A percentile compares a stretch with the other conserved stretches of the same genome.
These are phyloP conservation scores for Misopates orontium DNA, from an alignment of 257 asterid species.

Conservation along the genomic window DNA sequence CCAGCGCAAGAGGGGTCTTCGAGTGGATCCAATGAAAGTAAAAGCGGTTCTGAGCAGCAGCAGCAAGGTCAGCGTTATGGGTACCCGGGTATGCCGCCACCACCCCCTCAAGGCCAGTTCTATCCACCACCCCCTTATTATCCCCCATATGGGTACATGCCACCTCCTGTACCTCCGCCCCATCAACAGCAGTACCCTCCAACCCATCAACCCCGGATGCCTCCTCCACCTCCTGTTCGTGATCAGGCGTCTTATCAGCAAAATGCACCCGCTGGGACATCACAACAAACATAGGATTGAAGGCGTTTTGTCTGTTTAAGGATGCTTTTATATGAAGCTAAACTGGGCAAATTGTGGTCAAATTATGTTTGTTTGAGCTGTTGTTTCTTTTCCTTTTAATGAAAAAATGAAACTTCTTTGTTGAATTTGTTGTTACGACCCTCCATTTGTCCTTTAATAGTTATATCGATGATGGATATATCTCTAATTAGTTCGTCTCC, in stretches of 20 bases:
- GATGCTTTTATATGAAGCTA: constrained; percentile 1
- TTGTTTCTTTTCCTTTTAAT: too few relatives aligned
- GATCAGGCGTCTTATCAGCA: constrained; percentile 48
- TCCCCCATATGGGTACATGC: constrained; percentile 71
- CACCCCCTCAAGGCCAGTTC: constrained; percentile 68
- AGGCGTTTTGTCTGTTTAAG: neutral
- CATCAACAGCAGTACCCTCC: constrained; percentile 59
- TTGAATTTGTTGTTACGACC: too few relatives aligned
- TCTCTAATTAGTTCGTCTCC: too few relatives aligned
- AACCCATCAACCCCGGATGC: constrained; percentile 51
- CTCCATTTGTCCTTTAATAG: too few relatives aligned
- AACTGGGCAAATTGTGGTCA: too few relatives aligned
- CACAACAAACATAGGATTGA: constrained; percentile 30
- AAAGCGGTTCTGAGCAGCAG: constrained; percentile 43
- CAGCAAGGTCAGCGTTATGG: constrained; percentile 48
- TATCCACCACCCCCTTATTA: constrained; percentile 53
- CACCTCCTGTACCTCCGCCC: constrained; percentile 64
- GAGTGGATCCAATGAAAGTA: constrained; percentile 53
- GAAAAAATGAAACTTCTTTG: too few relatives aligned
- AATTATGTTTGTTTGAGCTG: too few relatives aligned
- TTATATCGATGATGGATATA: too few relatives aligned
- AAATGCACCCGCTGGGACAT: constrained; percentile 39
- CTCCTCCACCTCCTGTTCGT: constrained; percentile 47
- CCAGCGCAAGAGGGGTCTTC: constrained; percentile 75
- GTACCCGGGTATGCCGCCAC: constrained; percentile 55